Evolutionary conservation across 176 grass and related monocot species (phyloP), one percentile per base, ranked within the genome.

Genomic region (Oryza meyeriana): DNA sequence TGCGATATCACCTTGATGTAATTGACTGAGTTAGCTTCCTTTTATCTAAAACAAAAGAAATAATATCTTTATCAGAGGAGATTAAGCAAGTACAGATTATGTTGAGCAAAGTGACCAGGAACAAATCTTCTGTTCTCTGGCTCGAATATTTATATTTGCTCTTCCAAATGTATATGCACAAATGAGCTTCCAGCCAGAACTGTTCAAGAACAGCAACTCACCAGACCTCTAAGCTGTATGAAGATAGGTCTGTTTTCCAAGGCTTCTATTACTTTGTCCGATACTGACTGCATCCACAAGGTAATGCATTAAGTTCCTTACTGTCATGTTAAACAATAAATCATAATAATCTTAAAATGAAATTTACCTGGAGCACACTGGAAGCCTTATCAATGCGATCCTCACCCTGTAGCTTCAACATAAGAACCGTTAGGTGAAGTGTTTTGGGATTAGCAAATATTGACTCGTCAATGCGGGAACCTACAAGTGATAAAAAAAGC

Each of bases 401-500:
- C n/a, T 98, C 78, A 22, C 89, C 94, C 92, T 90, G 93, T 67
- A 98, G 87, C 63, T 89, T 89, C 75, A 98, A 86, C 95, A 98
- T 94, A 74, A 94, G 75, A 84, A 98, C 95, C 12, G 95, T 98
- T 61, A 98, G 88, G 79, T 98, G 95, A 79, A 98, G 87, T 45
- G 88, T 93, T 89, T 88, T 88, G 35, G 95, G 92, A 65, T 93
- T 91, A 72, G 93, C 93, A 87, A 98, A 98, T 91, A 98, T 93
- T 61, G 90, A 98, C 84, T 76, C 91, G 57, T 98, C 95, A 55
- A 98, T 93, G 39, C 88, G 76, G 16, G 91, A 85, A 83, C 79
- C 95, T 98, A 41, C 32, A 86, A 61, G 64, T 30, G 14, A 64
- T 33, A 32, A 72, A 90, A n/a, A 70, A 85, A 4, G 10, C 77